These are phyloP conservation scores for Zea luxurians DNA, from an alignment of 176 grass and related monocot genomes.

Conservation along the genomic window DNA sequence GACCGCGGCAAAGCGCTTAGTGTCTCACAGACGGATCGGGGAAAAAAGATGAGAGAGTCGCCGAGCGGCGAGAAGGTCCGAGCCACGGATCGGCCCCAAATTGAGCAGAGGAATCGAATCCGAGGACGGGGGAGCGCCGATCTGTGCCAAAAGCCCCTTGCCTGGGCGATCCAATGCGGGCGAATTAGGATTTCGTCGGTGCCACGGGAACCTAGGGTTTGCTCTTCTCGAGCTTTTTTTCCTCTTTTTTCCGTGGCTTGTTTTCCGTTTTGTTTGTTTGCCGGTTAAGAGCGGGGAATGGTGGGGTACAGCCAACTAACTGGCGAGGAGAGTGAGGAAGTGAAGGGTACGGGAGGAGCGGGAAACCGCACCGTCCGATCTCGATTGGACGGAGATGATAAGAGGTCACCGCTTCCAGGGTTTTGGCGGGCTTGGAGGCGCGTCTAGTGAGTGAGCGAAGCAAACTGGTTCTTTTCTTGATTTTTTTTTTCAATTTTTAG, in stretches of 20 bases:
- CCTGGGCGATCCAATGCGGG: conserved; percentile 3
- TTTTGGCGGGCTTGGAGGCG: conserved; percentile 22
- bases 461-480: background rate
- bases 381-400: background rate
- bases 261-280: conserved; percentile 1
- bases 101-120: conserved; percentile 36
- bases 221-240: background rate
- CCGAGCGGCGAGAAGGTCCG: conserved; percentile 16
- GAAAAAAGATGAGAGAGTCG: no score
- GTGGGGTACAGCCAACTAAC: conserved; percentile 28
- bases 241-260: background rate
- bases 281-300: background rate
- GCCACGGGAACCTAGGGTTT: conserved; percentile 52
- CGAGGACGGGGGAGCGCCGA: background rate
- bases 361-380: conserved; percentile 6
- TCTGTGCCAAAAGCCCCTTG: conserved; percentile 42
- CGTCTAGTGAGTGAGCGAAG: background rate
- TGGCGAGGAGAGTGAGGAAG: conserved; percentile 1
- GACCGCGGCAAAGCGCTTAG: no score
- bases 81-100: conserved; percentile 33
- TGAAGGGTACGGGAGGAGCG: background rate
- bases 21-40: background rate
- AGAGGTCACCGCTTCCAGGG: conserved; percentile 6
- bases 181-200: conserved; percentile 55
- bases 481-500: no score